Conservation (phyloP, 805 yeast genomes). For the Maudiozyma saulgeensis region DNA sequence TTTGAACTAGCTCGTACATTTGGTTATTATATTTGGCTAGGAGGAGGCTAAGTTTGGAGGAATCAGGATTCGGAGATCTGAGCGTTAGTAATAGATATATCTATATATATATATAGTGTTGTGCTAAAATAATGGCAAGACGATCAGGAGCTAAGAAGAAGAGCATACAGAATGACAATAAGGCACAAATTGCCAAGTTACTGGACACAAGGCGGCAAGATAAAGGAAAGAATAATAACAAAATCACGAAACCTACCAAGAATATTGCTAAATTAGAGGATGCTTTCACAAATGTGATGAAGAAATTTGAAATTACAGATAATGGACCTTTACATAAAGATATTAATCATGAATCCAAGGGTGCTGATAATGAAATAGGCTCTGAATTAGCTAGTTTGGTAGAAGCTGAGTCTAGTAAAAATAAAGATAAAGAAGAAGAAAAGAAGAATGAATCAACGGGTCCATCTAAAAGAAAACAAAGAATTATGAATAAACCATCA, state of each 20-base stretch:
- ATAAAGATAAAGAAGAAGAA: constrained; percentile 14
- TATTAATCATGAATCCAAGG: too few species aligned
- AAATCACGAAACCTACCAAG: constrained; percentile 3
- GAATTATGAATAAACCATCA: constrained; percentile 48
- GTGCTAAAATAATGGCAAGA: neutral
- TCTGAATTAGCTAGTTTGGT: too few species aligned
- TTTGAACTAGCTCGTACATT: too few species aligned
- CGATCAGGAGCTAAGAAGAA: neutral
- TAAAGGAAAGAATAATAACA: constrained; percentile 3
- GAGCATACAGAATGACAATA: neutral
- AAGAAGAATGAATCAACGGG: neutral
- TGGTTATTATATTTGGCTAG: too few species aligned
- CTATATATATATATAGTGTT: neutral
- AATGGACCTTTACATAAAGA: too few species aligned
- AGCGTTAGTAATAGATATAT: too few species aligned
- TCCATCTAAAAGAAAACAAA: constrained; percentile 38
- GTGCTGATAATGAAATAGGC: too few species aligned
- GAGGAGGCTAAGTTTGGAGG: too few species aligned
- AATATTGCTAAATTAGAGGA: constrained; percentile 2
- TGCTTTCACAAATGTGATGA: constrained; percentile 9
- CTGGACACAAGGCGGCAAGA: neutral
- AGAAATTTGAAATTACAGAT: constrained; percentile 4
- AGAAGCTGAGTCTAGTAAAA: neutral
- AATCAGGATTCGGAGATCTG: too few species aligned
- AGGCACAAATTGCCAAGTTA: neutral